Evolutionary conservation across 2,329 filamentous ascomycete genomes (phyloP).

Genomic region (Coniochaeta prunicola): DNA sequence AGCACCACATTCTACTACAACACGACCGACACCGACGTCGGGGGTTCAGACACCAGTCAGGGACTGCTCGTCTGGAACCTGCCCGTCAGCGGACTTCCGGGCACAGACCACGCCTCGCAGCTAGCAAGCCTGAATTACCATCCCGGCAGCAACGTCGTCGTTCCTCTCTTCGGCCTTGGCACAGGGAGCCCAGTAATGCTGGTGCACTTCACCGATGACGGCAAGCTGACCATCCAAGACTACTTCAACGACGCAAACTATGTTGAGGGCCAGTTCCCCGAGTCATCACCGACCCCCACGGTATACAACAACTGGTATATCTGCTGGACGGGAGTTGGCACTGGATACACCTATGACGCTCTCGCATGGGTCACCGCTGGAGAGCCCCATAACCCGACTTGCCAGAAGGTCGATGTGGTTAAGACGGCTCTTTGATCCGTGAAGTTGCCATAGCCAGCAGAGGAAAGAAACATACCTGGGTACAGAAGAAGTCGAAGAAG

Average conservation of each 20-base stretch:
- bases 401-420: slow-evolving; percentile 21
- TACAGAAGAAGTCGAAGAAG: no score
- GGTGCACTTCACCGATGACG: slow-evolving; percentile 22
- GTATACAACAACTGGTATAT: slow-evolving; percentile 25
- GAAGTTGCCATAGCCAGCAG: not conserved
- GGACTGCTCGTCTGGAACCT: slow-evolving; percentile 23
- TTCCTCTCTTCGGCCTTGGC: slow-evolving; percentile 16
- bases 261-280: slow-evolving; percentile 11
- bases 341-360: slow-evolving; percentile 25
- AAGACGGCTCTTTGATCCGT: not conserved
- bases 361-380: slow-evolving; percentile 21
- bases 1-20: slow-evolving; percentile 25
- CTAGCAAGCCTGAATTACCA: slow-evolving; percentile 15
- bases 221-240: slow-evolving; percentile 18
- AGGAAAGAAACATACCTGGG: not conserved
- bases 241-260: slow-evolving; percentile 21
- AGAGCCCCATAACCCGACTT: slow-evolving; percentile 27
- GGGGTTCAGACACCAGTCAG: slow-evolving; percentile 1
- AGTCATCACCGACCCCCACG: slow-evolving; percentile 3
- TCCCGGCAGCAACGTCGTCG: slow-evolving; percentile 21
- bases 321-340: slow-evolving; percentile 23
- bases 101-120: slow-evolving; percentile 10
- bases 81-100: slow-evolving; percentile 8
- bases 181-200: not conserved
- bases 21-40: slow-evolving; percentile 13